These are phyloP conservation scores for Calophaca sinica DNA, from an alignment of 306 rosid genomes.

Conservation along the genomic window DNA sequence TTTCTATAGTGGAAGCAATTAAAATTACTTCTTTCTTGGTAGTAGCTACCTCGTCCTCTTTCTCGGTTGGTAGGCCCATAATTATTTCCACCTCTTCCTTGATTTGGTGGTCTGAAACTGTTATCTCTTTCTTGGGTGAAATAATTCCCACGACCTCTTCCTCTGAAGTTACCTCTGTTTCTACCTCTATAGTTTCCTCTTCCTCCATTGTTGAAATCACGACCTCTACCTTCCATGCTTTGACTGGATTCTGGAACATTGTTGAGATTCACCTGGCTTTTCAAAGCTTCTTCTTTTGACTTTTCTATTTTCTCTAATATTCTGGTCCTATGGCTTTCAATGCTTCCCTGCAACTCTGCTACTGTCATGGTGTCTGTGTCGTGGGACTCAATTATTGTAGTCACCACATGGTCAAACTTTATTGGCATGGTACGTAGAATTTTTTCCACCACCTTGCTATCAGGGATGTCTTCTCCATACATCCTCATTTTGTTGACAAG, in stretches of 20 bases:
- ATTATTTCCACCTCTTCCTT: constrained; percentile 14
- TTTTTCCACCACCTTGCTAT: too few species aligned
- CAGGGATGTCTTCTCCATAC: too few species aligned
- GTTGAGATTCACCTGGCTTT: neutral
- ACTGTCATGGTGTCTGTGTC: neutral
- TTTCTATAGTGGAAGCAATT: neutral
- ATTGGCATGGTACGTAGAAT: too few species aligned
- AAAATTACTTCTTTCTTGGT: neutral
- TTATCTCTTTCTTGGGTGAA: neutral
- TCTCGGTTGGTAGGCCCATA: neutral
- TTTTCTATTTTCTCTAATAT: neutral
- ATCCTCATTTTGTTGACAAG: too few species aligned
- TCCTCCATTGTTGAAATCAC: neutral
- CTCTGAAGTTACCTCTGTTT: neutral
- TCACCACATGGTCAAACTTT: neutral
- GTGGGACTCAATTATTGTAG: neutral
- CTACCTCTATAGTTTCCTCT: too few species aligned
- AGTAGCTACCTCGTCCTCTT: neutral
- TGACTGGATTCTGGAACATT: too few species aligned
- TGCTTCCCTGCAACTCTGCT: neutral
- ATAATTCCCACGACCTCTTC: neutral
- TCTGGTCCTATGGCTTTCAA: neutral
- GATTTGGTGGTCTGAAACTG: neutral
- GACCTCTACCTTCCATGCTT: neutral
- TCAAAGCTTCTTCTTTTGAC: neutral